Evolutionary conservation across 2,329 filamentous ascomycete species (phyloP), one percentile per base, ranked within the genome.

Genomic region (Orbilia oligospora): DNA sequence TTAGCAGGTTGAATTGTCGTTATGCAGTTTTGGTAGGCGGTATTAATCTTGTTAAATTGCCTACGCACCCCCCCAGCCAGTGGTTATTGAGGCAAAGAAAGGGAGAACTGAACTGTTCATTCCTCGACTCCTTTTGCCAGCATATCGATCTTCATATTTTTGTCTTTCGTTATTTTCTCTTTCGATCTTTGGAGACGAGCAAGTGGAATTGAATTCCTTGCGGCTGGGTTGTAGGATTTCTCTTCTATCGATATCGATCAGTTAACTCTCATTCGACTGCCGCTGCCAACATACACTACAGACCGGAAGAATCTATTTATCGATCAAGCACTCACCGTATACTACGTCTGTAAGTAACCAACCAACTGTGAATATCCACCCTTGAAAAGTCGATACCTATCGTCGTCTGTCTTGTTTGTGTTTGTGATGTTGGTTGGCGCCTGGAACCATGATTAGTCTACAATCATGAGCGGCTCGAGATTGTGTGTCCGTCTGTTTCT

Each of bases 21-120:
- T 53, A 41, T 75, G 71, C 71, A 56, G 71, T 75, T 75, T 75
- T 69, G 71, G 71, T 75, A 75, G 71, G 71, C 71, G 71, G 71
- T 75, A 75, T 53, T 61, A 44, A 41, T 41, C 27, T 30, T 30
- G 27, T 68, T 63, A 67, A 75, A 68, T 66, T 75, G 44, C 64
- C 46, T 53, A 41, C 9, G 22, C 51, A 67, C 61, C 70, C 70
- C 70, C 70, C 58, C 38, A n/a, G 38, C 12, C 12, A 16, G 14
- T 16, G 38, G 38, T 14, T 16, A 24, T 36, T 12, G 38, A 63
- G 33, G 18, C 12, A 41, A 63, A n/a, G 14, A 46, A 44, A 33
- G 51, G 27, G 27, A 30, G 27, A 30, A 30, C 27, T 6, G 27
- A 30, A 30, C 27, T 30, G 27, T 30, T 30, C 22, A 66, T 65